Percentiles rank a stretch among this genome's conserved stretches.
Evolutionary conservation across 2,329 filamentous ascomycete species (phyloP).

Genomic region (Aureobasidium zeae): DNA sequence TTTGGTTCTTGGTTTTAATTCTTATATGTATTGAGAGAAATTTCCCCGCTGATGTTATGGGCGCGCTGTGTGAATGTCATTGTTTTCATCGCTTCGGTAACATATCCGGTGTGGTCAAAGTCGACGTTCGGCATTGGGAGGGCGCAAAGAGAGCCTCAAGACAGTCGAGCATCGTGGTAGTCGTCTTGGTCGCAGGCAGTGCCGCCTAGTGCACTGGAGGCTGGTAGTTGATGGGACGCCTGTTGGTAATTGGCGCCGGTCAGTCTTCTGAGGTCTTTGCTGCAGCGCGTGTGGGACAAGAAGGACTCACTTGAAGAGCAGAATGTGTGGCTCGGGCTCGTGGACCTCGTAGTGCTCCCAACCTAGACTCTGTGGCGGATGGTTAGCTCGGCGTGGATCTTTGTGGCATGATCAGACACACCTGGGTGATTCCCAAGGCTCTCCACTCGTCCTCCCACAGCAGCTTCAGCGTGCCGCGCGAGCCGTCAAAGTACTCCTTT

Average conservation of each 20-base stretch:
- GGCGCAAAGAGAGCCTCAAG: background rate
- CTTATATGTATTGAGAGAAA: no score
- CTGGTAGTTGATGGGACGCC: slow-evolving; percentile 78
- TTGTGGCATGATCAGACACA: slow-evolving; percentile 36
- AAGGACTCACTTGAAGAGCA: slow-evolving; percentile 84
- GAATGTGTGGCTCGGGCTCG: slow-evolving; percentile 94
- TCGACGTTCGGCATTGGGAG: background rate
- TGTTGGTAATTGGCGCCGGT: slow-evolving; percentile 29
- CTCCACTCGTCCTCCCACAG: slow-evolving; percentile 99
- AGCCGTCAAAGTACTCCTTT: slow-evolving; percentile 81
- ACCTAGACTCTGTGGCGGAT: slow-evolving; percentile 66
- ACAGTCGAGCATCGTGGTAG: slow-evolving; percentile 9
- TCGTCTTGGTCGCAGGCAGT: slow-evolving; percentile 8
- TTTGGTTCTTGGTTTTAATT: no score
- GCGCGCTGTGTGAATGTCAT: background rate
- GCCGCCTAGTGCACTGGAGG: slow-evolving; percentile 41
- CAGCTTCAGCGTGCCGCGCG: slow-evolving; percentile 87
- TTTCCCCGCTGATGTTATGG: no score
- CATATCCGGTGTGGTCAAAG: no score
- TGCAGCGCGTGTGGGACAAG: background rate
- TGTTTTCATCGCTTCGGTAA: slow-evolving; percentile 1
- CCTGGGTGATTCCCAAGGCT: slow-evolving; percentile 92
- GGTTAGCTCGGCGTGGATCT: background rate
- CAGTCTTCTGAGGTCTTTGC: background rate
- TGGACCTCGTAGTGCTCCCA: slow-evolving; percentile 99